These are phyloP conservation scores for Gossypium trilobum DNA, from an alignment of 441 rosid species.

Conservation along the genomic window DNA sequence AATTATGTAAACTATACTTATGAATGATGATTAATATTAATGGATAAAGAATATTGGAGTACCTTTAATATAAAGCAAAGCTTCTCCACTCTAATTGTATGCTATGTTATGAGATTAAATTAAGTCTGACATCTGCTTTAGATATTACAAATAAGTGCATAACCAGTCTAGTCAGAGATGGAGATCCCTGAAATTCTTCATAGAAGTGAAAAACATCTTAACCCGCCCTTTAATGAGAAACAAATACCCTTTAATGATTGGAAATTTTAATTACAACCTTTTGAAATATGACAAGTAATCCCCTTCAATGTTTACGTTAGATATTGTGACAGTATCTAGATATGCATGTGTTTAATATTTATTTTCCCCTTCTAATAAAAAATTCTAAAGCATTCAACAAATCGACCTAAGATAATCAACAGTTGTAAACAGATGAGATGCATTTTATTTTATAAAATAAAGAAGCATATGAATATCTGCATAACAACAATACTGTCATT, in stretches of 20 bases:
- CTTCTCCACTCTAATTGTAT: no score
- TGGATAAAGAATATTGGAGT: no score
- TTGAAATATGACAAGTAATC: not conserved
- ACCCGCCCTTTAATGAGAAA: not conserved
- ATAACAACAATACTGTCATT: not conserved
- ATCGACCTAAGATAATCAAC: not conserved
- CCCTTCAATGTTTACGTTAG: not conserved
- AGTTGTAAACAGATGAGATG: not conserved
- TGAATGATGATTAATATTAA: no score
- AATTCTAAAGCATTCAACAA: not conserved
- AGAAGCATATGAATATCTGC: not conserved
- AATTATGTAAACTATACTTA: no score
- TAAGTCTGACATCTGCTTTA: not conserved
- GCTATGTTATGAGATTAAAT: no score
- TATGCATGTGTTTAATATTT: not conserved
- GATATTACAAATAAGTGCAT: not conserved
- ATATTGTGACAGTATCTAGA: not conserved
- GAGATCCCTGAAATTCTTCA: not conserved
- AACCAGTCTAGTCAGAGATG: not conserved
- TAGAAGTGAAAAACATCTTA: not conserved
- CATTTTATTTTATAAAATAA: not conserved
- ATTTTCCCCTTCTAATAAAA: not conserved
- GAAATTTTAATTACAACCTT: not conserved
- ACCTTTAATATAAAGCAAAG: no score
- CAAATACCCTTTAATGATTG: not conserved